phyloP scores from a whole-genome alignment of 1,284 basidiomycete genomes.

The Golubevia sp. region DNA sequence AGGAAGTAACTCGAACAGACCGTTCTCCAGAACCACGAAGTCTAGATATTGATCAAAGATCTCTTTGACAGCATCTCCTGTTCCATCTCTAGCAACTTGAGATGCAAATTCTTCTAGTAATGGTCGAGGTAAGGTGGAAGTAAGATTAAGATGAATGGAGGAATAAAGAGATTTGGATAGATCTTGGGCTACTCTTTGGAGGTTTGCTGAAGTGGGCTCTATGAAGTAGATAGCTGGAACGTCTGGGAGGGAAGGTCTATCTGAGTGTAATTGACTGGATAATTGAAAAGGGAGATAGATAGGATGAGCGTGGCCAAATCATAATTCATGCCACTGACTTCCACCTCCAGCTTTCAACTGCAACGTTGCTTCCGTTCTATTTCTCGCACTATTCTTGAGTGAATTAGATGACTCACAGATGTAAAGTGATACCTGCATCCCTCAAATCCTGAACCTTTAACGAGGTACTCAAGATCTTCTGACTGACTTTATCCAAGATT shows the following conservation, averaged over 20 bases:
- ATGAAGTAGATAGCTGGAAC: constrained; percentile 98
- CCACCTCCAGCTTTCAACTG: too few species aligned
- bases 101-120: constrained; percentile 92
- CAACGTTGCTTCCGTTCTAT: too few species aligned
- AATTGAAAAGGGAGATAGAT: constrained; percentile 1
- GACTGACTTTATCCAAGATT: constrained; percentile 90
- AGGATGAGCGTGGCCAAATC: neutral
- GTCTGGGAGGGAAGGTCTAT: constrained; percentile 85
- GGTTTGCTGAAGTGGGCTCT: constrained; percentile 82
- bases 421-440: constrained; percentile 93
- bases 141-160: constrained; percentile 92
- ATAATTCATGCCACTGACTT: neutral
- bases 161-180: constrained; percentile 87
- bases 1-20: constrained; percentile 87
- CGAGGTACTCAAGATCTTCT: constrained; percentile 93
- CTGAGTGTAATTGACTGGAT: constrained; percentile 84
- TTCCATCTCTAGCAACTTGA: constrained; percentile 80
- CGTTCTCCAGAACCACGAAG: constrained; percentile 90
- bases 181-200: constrained; percentile 69
- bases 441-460: constrained; percentile 93
- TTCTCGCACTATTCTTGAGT: constrained; percentile 7
- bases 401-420: constrained; percentile 73
- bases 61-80: constrained; percentile 68
- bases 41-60: constrained; percentile 80
- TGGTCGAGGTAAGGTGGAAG: constrained; percentile 82